Evolutionary conservation across 306 rosid species (phyloP).

Genomic region (Crataegus laevigata): DNA sequence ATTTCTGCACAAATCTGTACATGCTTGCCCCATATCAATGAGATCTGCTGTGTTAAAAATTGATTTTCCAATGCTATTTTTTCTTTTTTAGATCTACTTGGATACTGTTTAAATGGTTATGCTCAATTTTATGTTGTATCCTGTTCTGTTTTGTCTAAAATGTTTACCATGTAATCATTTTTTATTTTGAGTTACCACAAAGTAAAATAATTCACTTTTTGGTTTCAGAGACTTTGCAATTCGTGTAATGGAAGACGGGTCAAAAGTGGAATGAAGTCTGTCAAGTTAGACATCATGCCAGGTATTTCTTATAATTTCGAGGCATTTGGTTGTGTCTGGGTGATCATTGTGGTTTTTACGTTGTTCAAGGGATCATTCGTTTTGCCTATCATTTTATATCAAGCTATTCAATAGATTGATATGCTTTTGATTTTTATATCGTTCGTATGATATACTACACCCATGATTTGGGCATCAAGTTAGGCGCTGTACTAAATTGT

Average conservation of each 20-base stretch:
- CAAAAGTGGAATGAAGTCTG: constrained; percentile 45
- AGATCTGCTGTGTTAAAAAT: not conserved
- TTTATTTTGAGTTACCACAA: not conserved
- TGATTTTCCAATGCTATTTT: not conserved
- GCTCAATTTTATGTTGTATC: not conserved
- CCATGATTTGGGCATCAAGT: not conserved
- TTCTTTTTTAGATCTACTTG: not conserved
- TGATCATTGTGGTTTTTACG: not conserved
- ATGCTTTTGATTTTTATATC: not conserved
- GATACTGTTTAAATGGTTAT: not conserved
- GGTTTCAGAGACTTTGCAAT: constrained; percentile 47
- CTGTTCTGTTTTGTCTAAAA: not conserved
- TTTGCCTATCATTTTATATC: not conserved
- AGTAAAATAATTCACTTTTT: not conserved
- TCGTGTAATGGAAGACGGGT: constrained; percentile 74
- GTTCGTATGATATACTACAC: not conserved
- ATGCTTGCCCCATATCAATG: not conserved
- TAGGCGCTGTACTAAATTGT: not conserved
- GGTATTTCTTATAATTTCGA: constrained; percentile 28
- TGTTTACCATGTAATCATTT: not conserved
- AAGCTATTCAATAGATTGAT: not conserved
- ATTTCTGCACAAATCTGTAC: not conserved
- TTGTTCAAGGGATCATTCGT: not conserved
- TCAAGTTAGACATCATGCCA: constrained; percentile 58
- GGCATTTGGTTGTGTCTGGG: not conserved